Percentiles rank a stretch among this genome's conserved stretches.
Conservation (phyloP, 73 alveolate species). For the Tetrahymena elliotti region DNA sequence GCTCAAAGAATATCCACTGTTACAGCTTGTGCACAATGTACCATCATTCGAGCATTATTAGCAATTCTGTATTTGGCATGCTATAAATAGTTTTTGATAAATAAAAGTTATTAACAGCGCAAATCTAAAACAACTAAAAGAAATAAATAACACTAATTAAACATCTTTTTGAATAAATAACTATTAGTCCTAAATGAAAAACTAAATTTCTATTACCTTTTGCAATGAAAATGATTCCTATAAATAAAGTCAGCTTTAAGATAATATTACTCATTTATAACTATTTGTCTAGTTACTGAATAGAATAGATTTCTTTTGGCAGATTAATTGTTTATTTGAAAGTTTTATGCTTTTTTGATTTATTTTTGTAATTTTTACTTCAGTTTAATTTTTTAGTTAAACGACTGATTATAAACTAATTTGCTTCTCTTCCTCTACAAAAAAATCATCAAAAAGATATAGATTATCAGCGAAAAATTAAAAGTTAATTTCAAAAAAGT, state of each 20-base stretch:
- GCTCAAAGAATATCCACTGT: not conserved
- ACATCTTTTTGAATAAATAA: no score
- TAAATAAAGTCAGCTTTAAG: not conserved
- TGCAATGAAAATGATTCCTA: not conserved
- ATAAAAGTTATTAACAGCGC: not conserved
- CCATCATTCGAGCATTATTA: not conserved
- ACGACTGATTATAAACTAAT: not conserved
- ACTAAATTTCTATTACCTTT: not conserved
- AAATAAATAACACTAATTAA: no score
- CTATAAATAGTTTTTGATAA: not conserved
- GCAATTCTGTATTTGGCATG: not conserved
- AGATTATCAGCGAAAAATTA: not conserved
- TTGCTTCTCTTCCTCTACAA: not conserved
- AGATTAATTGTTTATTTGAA: not conserved
- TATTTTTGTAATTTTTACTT: not conserved
- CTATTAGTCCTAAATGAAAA: no score
- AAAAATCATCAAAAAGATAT: not conserved
- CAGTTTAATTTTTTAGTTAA: not conserved
- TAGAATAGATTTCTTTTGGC: not conserved
- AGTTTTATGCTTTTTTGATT: not conserved
- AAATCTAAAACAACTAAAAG: not conserved
- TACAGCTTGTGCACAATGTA: not conserved
- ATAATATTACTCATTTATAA: not conserved
- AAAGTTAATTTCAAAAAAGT: no score
- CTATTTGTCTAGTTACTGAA: not conserved